Conservation (phyloP, 1,284 basidiomycete genomes). For the Fomitopsis palustris region DNA sequence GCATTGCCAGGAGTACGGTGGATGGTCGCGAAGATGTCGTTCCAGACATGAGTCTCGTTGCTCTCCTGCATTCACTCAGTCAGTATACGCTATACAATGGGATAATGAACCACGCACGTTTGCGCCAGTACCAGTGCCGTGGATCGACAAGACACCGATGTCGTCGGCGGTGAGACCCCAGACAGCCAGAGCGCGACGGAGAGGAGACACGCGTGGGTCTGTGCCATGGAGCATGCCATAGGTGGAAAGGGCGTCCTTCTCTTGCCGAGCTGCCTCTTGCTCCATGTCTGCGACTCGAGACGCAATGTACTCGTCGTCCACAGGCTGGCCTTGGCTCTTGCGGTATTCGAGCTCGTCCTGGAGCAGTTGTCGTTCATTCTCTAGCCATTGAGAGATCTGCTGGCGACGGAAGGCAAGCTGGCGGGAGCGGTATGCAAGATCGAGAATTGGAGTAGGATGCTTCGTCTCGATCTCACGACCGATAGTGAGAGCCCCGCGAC, state of each 20-base stretch:
- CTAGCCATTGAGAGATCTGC: conserved; percentile 92
- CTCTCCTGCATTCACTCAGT: conserved; percentile 60
- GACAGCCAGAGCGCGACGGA: conserved; percentile 92
- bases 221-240: conserved; percentile 94
- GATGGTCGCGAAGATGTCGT: conserved; percentile 87
- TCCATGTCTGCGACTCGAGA: conserved; percentile 81
- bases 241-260: conserved; percentile 84
- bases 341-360: conserved; percentile 71
- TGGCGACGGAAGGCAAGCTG: conserved; percentile 91
- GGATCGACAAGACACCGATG: conserved; percentile 85
- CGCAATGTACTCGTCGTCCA: conserved; percentile 70
- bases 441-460: conserved; percentile 73
- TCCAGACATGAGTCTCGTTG: conserved; percentile 97
- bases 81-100: neutral
- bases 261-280: conserved; percentile 85
- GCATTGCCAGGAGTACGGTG: conserved; percentile 91
- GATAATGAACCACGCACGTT: conserved; percentile 52
- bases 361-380: conserved; percentile 82
- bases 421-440: conserved; percentile 83
- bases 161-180: conserved; percentile 95
- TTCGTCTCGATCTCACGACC: conserved; percentile 80
- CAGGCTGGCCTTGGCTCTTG: conserved; percentile 49
- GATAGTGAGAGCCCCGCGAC: conserved; percentile 84
- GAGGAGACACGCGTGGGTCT: conserved; percentile 83
- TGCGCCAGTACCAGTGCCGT: conserved; percentile 94